phyloP scores from a whole-genome alignment of 768 basidiomycete species.

The Auricularia heimuer region DNA sequence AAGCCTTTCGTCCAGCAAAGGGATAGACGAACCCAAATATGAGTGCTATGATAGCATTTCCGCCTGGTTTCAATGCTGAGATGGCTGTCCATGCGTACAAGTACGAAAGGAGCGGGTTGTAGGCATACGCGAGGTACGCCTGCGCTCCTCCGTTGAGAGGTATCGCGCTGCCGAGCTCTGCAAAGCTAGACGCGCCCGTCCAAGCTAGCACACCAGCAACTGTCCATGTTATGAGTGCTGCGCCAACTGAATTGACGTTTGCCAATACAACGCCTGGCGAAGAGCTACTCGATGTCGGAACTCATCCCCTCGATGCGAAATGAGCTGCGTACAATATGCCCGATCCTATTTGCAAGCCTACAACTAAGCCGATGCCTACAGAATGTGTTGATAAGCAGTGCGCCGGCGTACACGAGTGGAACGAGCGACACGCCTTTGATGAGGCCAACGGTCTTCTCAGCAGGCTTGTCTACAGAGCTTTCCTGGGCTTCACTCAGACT shows the following conservation, averaged over 20 bases:
- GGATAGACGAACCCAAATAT: slow-evolving; percentile 46
- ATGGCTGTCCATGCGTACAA: slow-evolving; percentile 95
- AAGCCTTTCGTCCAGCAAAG: slow-evolving; percentile 4
- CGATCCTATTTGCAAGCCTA: slow-evolving; percentile 84
- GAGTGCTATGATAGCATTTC: slow-evolving; percentile 76
- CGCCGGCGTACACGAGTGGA: slow-evolving; percentile 2
- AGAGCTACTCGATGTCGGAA: slow-evolving; percentile 39
- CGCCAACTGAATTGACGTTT: slow-evolving; percentile 81
- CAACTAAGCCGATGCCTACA: slow-evolving; percentile 74
- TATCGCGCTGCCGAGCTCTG: slow-evolving; percentile 84
- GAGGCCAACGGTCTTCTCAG: slow-evolving; percentile 68
- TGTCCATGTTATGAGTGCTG: slow-evolving; percentile 80
- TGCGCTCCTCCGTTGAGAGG: slow-evolving; percentile 61
- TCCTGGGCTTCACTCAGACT: slow-evolving; percentile 62
- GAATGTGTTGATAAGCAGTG: slow-evolving; percentile 1
- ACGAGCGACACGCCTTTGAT: slow-evolving; percentile 50
- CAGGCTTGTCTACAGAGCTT: slow-evolving; percentile 29
- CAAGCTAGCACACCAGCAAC: slow-evolving; percentile 76
- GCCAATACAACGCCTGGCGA: slow-evolving; percentile 89
- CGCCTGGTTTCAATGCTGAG: slow-evolving; percentile 74
- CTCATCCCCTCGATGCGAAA: background rate
- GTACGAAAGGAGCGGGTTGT: slow-evolving; percentile 78
- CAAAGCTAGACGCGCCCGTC: slow-evolving; percentile 94
- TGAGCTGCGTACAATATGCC: slow-evolving; percentile 65
- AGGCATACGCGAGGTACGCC: slow-evolving; percentile 83